Evolutionary conservation across 805 yeast genomes (phyloP), one percentile per base, ranked within the genome.

Genomic region (Kluyveromyces dobzhanskii): DNA sequence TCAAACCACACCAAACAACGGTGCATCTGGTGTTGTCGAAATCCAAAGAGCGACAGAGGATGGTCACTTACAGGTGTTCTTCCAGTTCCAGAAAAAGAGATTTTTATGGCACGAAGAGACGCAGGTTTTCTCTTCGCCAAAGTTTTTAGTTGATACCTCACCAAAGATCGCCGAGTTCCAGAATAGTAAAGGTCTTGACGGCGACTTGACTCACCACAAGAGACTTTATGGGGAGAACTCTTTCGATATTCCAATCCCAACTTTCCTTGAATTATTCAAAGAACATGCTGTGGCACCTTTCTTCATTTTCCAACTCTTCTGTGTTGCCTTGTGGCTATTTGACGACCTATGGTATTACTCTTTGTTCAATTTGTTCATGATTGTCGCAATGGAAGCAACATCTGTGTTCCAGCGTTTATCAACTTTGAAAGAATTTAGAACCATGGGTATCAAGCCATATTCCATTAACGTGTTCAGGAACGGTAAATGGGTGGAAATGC

Each of bases 221-320:
- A 75, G 87, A 54, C 65, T 75, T 43, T 92, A 80, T 57, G 98
- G 98, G 38, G 70, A 70, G 48, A 92, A 92, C 66, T 73, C 73
- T 48, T 92, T 92, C 57, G 98, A 92, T 56, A 90, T 92, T 48
- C 98, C 98, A 23, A 74, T 92, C 40, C 98, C 98, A 37, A 76
- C 95, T 0, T 90, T 92, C 52, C 46, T 73, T 41, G 97, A 90
- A 61, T 70, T 92, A 53, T 92, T 92, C 69, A 81, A 85, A 56
- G 97, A 92, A 64, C 98, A 92, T 59, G 97, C 97, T 9, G 88
- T 92, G 29, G 97, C 98, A 11, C 98, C 98, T 10, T 85, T 92
- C 61, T 92, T 92, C 53, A 95, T 92, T 18, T 92, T 92, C 69
- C 98, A 92, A 67, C 71, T 92, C 41, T 92, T 92, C 61, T 88